Percentiles rank a stretch among this genome's conserved stretches.
Evolutionary conservation across 331 rosid species (phyloP).

Genomic region (Quercus lobata): DNA sequence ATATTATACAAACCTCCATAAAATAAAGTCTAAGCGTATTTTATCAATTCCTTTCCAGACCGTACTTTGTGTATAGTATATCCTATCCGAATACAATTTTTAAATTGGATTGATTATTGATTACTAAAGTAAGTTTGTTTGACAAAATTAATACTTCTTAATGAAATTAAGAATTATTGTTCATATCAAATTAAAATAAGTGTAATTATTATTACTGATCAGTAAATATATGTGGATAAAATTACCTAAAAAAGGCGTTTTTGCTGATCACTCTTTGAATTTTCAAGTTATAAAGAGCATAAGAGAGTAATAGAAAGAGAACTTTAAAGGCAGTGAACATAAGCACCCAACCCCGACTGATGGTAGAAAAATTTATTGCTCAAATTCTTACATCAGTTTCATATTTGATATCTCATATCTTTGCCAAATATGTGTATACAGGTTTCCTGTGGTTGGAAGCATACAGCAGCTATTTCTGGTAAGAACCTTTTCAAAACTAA

Average conservation of each 20-base stretch:
- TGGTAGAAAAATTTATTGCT: neutral
- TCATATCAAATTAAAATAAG: too few species aligned
- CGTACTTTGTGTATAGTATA: too few species aligned
- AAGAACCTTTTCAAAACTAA: constrained; percentile 1
- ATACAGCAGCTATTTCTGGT: constrained; percentile 91
- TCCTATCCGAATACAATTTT: too few species aligned
- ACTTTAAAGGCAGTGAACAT: neutral
- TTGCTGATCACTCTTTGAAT: neutral
- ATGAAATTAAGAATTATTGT: too few species aligned
- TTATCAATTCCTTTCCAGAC: too few species aligned
- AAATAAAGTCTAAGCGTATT: too few species aligned
- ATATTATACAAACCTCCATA: too few species aligned
- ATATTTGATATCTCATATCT: neutral
- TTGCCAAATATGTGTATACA: constrained; percentile 23
- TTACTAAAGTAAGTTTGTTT: too few species aligned
- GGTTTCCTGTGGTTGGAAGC: constrained; percentile 99
- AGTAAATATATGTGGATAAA: too few species aligned
- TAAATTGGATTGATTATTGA: too few species aligned
- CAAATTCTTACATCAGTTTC: neutral
- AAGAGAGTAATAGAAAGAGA: neutral
- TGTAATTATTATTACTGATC: too few species aligned
- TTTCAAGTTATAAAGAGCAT: neutral
- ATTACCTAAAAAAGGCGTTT: neutral
- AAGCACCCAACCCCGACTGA: neutral
- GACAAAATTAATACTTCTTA: too few species aligned